Base-by-base conservation (phyloP, 192 early-diverging fungal species). In the Oehlia diaphana region DNA sequence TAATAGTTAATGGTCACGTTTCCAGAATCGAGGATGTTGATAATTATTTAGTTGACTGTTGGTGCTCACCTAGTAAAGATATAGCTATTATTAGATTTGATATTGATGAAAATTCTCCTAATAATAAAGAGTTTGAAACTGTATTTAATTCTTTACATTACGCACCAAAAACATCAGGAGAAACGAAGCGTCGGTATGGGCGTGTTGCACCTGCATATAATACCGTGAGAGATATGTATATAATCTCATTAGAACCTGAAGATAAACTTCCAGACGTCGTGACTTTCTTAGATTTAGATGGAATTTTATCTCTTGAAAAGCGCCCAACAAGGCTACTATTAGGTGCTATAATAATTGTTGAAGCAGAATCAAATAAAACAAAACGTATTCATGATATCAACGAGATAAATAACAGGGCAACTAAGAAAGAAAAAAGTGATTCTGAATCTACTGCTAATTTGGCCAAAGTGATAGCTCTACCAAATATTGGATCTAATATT, bases 201-300 rank as follows among this genome's bases (percentile, higher is more conserved):
- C 93, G 93, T 0, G 87, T 95, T 12, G 91, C 87, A n/a, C 86
- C 91, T 53, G 85, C 86, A 67, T 90, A 88, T 37, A 84, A 89
- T 16, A 85, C 80, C 53, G 88, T 94, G 26, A 94, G 93, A 80
- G 94, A 95, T 67, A 89, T 95, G 89, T 95, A 95, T 79, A 35
- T 95, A 44, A 81, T 94, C 8, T 93, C 94, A 44, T 74, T 95
- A 9, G 79, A 76, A 37, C 79, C 82, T 19, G 84, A 84, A 9
- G 89, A 90, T 8, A 70, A 83, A 39, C 74, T 94, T 14, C 92
- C 92, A 9, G 72, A 78, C 53, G 93, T 87, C 81, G 74, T 94
- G 4, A 77, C 81, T 19, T 87, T 84, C 2, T 79, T 94, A 39
- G 81, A 86, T 23, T 80, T 87, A 31, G 79, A 83, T 39, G 86